Base-by-base conservation (phyloP, 2,329 filamentous ascomycete species). In the Alternaria ventricosa region DNA sequence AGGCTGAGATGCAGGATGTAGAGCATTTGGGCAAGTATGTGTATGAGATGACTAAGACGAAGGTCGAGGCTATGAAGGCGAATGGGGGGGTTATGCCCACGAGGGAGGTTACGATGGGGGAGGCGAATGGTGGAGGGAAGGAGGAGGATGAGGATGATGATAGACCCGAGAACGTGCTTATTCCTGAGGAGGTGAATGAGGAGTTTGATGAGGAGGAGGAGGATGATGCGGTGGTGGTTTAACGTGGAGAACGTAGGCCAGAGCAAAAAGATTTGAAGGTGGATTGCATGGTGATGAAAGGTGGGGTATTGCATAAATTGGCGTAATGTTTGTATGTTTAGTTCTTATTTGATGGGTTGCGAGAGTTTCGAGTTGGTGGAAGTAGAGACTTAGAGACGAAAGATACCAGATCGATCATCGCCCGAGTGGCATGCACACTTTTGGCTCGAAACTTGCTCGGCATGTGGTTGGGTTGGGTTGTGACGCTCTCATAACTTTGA, bases 21-120 rank as follows among this genome's bases (percentile, higher is more conserved):
- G 95, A 99, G 83, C 96, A 99, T 82, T 81, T 99, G 36, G 96
- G 96, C 0, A 92, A 97, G 81, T 99, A 97, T 79, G 95, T 99
- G 22, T 97, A 89, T 78, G 93, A 99, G 80, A 99, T 99, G 93
- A 97, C 94, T 4, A 88, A 91, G 74, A 88, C 89, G 8, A 91
- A 90, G 79, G 79, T 90, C 2, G 86, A 88, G 73, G 84, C 84
- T 47, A 73, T 89, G 72, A 88, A 85, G 67, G 81, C 78, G 50
- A 78, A 77, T 6, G 76, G 77, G 1, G 80, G 75, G 0, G 61
- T 67, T 12, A 49, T 81, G 64, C 72, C 71, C 5, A 81, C 80
- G 13, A 74, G 77, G 25, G 78, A 81, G 58, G 70, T 73, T 9
- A 57, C 61, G 30, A 82, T 82, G 60, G 74, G 76, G 30, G 77